phyloP scores from a whole-genome alignment of 2,329 filamentous ascomycete genomes.

The Calonectria ilicicola region DNA sequence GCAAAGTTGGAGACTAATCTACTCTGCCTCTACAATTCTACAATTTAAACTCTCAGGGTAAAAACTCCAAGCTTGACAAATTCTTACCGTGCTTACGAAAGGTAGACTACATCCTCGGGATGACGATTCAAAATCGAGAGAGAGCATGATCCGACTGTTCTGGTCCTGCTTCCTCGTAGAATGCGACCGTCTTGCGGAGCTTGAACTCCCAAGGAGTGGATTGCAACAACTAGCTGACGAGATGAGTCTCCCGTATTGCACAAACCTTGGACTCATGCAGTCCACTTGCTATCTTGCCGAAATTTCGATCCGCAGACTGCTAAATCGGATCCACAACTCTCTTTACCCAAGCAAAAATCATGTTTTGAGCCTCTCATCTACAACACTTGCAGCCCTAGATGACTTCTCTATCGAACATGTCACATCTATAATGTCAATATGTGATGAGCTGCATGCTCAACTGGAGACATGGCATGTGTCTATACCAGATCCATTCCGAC shows the following conservation, averaged over 20 bases:
- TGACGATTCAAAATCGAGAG: constrained; percentile 29
- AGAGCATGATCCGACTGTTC: constrained; percentile 41
- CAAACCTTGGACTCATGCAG: constrained; percentile 39
- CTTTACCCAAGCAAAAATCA: constrained; percentile 44
- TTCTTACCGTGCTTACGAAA: neutral
- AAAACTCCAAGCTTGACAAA: neutral
- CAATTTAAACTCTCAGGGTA: constrained; percentile 43
- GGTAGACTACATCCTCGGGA: constrained; percentile 29
- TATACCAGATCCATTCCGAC: constrained; percentile 46
- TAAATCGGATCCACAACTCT: constrained; percentile 49
- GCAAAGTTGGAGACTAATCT: constrained; percentile 49
- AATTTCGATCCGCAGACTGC: constrained; percentile 46
- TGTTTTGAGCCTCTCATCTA: constrained; percentile 39
- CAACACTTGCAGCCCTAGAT: constrained; percentile 38
- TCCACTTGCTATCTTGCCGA: constrained; percentile 47
- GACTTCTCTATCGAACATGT: constrained; percentile 45
- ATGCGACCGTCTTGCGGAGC: constrained; percentile 48
- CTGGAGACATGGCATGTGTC: constrained; percentile 47
- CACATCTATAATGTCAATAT: constrained; percentile 41
- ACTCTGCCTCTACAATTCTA: constrained; percentile 45
- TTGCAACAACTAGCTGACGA: constrained; percentile 46
- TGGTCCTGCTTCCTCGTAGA: constrained; percentile 49
- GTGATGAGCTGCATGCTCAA: constrained; percentile 47
- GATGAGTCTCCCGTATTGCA: constrained; percentile 43
- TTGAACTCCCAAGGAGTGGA: constrained; percentile 48